Conservation (phyloP, 192 early-diverging fungal genomes). For the Pecoramyces ruminantium region DNA sequence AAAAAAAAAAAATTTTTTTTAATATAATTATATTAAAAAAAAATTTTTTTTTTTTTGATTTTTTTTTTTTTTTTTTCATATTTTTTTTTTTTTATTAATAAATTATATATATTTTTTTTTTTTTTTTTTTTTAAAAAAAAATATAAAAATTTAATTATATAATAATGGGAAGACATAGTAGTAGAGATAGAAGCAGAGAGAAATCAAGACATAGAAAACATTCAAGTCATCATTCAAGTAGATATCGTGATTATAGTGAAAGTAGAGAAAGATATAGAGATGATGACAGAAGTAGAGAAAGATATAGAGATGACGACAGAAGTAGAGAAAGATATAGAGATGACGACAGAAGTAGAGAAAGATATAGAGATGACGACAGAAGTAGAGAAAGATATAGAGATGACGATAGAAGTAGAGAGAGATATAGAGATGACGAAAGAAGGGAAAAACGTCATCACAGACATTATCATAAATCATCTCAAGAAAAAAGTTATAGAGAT, state of each 20-base stretch:
- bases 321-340: slow-evolving; percentile 8
- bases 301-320: slow-evolving; percentile 9
- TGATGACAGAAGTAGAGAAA: not conserved
- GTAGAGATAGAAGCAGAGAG: not conserved
- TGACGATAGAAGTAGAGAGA: slow-evolving; percentile 2
- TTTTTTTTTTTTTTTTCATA: too few relatives aligned
- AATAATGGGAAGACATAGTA: not conserved
- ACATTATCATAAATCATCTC: not conserved
- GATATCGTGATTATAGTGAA: not conserved
- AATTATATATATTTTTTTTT: too few relatives aligned
- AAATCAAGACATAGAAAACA: not conserved
- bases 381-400: slow-evolving; percentile 11
- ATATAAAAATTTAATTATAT: too few relatives aligned
- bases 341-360: slow-evolving; percentile 5
- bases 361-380: slow-evolving; percentile 7
- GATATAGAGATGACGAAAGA: slow-evolving; percentile 7
- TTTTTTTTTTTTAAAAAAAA: too few relatives aligned
- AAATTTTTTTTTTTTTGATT: too few relatives aligned
- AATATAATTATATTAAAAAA: too few relatives aligned
- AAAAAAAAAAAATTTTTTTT: too few relatives aligned
- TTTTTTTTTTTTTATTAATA: too few relatives aligned
- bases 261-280: not conserved
- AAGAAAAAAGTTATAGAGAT: slow-evolving; percentile 20
- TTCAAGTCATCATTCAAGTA: not conserved
- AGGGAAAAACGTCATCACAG: slow-evolving; percentile 22